Evolutionary conservation across 257 asterid species (phyloP).

Genomic region (Leptodermis oblonga): DNA sequence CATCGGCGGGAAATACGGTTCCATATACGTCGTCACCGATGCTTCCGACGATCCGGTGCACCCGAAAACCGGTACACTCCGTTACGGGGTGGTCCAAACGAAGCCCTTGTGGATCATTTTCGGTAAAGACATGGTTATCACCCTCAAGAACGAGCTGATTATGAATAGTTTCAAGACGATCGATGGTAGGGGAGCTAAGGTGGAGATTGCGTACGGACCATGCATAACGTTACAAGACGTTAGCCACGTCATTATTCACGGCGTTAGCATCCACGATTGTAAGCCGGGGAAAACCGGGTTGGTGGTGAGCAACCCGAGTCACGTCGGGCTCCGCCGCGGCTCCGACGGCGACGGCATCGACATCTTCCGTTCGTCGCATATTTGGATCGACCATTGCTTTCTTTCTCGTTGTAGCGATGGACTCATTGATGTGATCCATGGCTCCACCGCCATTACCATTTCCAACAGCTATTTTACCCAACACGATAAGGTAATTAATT

Average conservation of each 20-base stretch:
- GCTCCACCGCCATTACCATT: conserved; percentile 66
- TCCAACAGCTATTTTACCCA: conserved; percentile 77
- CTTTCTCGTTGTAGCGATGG: conserved; percentile 62
- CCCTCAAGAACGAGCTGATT: conserved; percentile 54
- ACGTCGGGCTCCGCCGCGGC: conserved; percentile 54
- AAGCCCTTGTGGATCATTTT: conserved; percentile 73
- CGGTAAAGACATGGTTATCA: conserved; percentile 55
- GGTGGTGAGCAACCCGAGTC: conserved; percentile 46
- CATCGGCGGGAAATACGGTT: conserved; percentile 62
- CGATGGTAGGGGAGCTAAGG: conserved; percentile 84
- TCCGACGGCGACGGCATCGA: conserved; percentile 77
- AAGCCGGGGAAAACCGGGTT: conserved; percentile 58
- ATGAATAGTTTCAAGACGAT: conserved; percentile 76
- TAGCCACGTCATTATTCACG: conserved; percentile 66
- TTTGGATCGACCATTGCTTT: conserved; percentile 86
- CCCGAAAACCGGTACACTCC: conserved; percentile 72
- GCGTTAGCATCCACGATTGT: conserved; percentile 71
- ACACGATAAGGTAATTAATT: conserved; percentile 63
- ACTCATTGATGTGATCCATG: conserved; percentile 80
- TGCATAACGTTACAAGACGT: conserved; percentile 62
- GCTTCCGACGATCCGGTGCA: conserved; percentile 53
- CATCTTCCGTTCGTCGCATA: conserved; percentile 45
- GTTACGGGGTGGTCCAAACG: conserved; percentile 58
- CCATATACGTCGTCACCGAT: conserved; percentile 48
- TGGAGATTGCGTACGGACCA: conserved; percentile 81